These are phyloP conservation scores for Fusarium pseudocircinatum DNA, from an alignment of 2,329 filamentous ascomycete species.

Conservation along the genomic window DNA sequence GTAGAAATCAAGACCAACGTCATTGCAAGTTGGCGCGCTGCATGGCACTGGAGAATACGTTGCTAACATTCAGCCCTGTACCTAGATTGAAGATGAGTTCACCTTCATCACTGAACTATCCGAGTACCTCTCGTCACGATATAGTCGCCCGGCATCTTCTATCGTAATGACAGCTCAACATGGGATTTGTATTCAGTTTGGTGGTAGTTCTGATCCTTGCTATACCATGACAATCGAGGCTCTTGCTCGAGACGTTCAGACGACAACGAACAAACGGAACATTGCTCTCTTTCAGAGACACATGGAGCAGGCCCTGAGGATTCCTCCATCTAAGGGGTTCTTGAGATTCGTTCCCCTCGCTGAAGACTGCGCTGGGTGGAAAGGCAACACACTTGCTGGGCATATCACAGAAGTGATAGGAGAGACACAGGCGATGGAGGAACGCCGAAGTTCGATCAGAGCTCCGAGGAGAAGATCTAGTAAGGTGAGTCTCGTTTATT, in stretches of 20 bases:
- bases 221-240: slow-evolving; percentile 81
- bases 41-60: not conserved
- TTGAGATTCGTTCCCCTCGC: slow-evolving; percentile 75
- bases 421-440: not conserved
- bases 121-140: slow-evolving; percentile 77
- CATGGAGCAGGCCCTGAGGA: slow-evolving; percentile 75
- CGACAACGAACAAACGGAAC: slow-evolving; percentile 83
- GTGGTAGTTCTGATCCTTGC: slow-evolving; percentile 78
- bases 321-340: slow-evolving; percentile 73
- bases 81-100: slow-evolving; percentile 77
- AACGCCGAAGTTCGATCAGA: slow-evolving; percentile 12
- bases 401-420: slow-evolving; percentile 58
- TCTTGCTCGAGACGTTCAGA: slow-evolving; percentile 73
- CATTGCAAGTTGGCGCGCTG: slow-evolving; percentile 35
- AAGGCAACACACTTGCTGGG: slow-evolving; percentile 74
- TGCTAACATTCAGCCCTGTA: not conserved
- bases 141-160: slow-evolving; percentile 76
- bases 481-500: slow-evolving; percentile 16
- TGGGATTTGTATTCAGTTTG: slow-evolving; percentile 78
- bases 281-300: slow-evolving; percentile 80
- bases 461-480: slow-evolving; percentile 25
- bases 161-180: slow-evolving; percentile 82
- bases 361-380: slow-evolving; percentile 77
- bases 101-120: slow-evolving; percentile 79
- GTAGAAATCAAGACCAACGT: slow-evolving; percentile 56